phyloP scores from a whole-genome alignment of 192 early-diverging fungal genomes.

The Kickxella alabastrina region DNA sequence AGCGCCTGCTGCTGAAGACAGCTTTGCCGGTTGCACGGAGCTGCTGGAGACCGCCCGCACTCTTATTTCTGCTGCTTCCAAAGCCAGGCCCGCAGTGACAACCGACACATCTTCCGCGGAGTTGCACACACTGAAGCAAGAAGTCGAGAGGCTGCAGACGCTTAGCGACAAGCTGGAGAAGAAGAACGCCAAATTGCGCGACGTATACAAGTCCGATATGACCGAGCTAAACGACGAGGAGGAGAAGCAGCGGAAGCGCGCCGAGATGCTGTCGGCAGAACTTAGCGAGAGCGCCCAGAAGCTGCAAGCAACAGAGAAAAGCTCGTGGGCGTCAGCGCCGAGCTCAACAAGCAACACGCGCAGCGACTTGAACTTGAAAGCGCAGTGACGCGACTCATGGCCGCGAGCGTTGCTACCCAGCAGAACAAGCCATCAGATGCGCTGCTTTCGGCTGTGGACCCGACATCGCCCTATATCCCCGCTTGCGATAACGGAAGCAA shows the following conservation, averaged over 20 bases:
- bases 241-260: conserved; percentile 35
- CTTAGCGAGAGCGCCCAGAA: conserved; percentile 4
- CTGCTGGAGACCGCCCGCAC: conserved; percentile 3
- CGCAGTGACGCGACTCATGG: neutral
- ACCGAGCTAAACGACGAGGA: conserved; percentile 35
- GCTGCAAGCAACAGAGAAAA: conserved; percentile 4
- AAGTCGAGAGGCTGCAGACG: conserved; percentile 12
- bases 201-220: conserved; percentile 43
- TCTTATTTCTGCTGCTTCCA: conserved; percentile 3
- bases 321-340: conserved; percentile 12
- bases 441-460: conserved; percentile 1
- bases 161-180: conserved; percentile 41
- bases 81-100: neutral
- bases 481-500: neutral
- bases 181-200: conserved; percentile 38
- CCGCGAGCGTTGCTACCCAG: neutral
- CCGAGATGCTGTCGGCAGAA: conserved; percentile 18
- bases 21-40: neutral
- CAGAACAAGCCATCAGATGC: neutral
- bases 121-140: conserved; percentile 7
- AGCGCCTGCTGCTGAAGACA: neutral
- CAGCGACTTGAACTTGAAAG: conserved; percentile 17
- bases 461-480: neutral
- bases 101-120: neutral
- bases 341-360: conserved; percentile 14